Evolutionary conservation across 805 yeast genomes (phyloP).

Genomic region (Saccharomycopsis olivae): DNA sequence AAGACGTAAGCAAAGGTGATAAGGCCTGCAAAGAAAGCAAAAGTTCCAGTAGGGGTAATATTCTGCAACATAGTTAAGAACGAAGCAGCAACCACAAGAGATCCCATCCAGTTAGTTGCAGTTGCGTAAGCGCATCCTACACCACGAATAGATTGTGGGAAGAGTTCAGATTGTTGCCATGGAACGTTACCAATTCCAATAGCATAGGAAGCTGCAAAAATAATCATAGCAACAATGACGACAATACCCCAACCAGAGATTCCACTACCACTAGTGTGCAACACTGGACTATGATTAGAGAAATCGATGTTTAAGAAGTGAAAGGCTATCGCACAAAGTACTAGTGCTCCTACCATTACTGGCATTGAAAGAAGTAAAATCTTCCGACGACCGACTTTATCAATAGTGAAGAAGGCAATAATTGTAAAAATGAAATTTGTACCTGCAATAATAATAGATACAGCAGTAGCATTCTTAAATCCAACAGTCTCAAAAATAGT

Average conservation of each 20-base stretch:
- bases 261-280: slow-evolving; percentile 27
- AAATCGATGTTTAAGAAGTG: slow-evolving; percentile 67
- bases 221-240: slow-evolving; percentile 74
- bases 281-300: slow-evolving; percentile 33
- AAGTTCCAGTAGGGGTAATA: slow-evolving; percentile 93
- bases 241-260: slow-evolving; percentile 82
- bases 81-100: slow-evolving; percentile 80
- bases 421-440: slow-evolving; percentile 86
- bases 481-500: slow-evolving; percentile 91
- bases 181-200: slow-evolving; percentile 96
- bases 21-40: slow-evolving; percentile 79
- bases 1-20: slow-evolving; percentile 61
- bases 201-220: slow-evolving; percentile 84
- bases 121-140: slow-evolving; percentile 87
- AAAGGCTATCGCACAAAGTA: slow-evolving; percentile 83
- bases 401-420: slow-evolving; percentile 79
- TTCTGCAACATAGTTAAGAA: slow-evolving; percentile 89
- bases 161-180: slow-evolving; percentile 95
- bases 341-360: slow-evolving; percentile 68
- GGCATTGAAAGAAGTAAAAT: slow-evolving; percentile 76
- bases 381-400: slow-evolving; percentile 77
- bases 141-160: slow-evolving; percentile 90
- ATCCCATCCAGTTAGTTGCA: slow-evolving; percentile 93
- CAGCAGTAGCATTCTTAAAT: slow-evolving; percentile 80
- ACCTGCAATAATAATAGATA: slow-evolving; percentile 86